A percentile compares a stretch with the other conserved stretches of the same genome.
phyloP scores from a whole-genome alignment of 225 moss, liverwort and hornwort genomes.

The Asterella californica region DNA sequence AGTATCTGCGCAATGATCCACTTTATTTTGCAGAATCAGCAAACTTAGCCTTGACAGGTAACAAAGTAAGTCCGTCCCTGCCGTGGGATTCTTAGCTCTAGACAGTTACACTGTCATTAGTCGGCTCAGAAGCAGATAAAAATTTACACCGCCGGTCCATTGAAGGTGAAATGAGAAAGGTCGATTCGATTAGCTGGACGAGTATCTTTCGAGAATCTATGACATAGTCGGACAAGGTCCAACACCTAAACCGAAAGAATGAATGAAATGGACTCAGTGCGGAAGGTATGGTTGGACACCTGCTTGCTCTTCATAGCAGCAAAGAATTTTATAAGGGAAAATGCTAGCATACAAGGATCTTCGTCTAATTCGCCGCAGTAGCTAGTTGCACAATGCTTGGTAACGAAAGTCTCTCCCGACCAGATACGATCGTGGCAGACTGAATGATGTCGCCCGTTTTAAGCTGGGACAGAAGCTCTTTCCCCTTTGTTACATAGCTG shows the following conservation, averaged over 20 bases:
- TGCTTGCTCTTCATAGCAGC: slow-evolving; percentile 1
- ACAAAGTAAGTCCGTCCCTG: too few species aligned
- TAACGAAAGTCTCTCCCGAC: slow-evolving; percentile 65
- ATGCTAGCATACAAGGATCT: slow-evolving; percentile 6
- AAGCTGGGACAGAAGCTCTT: slow-evolving; percentile 86
- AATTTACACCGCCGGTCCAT: too few species aligned
- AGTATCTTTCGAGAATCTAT: too few species aligned
- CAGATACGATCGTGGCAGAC: slow-evolving; percentile 67
- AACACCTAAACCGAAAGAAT: not conserved
- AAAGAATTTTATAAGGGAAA: not conserved
- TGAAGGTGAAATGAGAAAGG: too few species aligned
- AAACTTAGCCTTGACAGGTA: too few species aligned
- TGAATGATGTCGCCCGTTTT: slow-evolving; percentile 85
- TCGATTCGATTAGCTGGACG: too few species aligned
- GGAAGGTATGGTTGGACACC: not conserved
- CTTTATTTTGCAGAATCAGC: too few species aligned
- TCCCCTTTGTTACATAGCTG: slow-evolving; percentile 87
- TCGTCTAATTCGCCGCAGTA: slow-evolving; percentile 3
- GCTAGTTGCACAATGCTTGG: slow-evolving; percentile 28
- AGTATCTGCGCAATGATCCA: too few species aligned
- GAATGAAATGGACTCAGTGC: not conserved
- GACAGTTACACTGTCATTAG: too few species aligned
- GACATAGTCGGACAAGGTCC: not conserved
- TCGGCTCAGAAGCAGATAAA: too few species aligned
- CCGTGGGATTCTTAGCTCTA: too few species aligned